Evolutionary conservation across 495 filamentous ascomycete genomes (phyloP).

Genomic region (Pyronema omphalodes): DNA sequence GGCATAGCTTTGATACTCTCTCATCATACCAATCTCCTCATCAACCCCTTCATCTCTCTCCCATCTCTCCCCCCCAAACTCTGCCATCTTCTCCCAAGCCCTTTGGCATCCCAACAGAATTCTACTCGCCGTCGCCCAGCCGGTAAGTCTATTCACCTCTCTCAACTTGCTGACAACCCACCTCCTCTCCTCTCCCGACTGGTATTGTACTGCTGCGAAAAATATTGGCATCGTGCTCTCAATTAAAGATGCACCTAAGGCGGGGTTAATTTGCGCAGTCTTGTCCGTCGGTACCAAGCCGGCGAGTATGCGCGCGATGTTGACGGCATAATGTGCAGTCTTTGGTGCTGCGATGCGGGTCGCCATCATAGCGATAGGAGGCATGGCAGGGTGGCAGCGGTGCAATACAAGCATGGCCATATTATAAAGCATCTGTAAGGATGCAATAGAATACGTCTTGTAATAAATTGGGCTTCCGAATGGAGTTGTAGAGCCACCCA

Average conservation of each 20-base stretch:
- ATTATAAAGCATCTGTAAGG: slow-evolving; percentile 70
- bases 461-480: slow-evolving; percentile 69
- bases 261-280: slow-evolving; percentile 46
- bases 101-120: slow-evolving; percentile 71
- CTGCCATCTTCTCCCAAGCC: slow-evolving; percentile 55
- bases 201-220: slow-evolving; percentile 71
- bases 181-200: slow-evolving; percentile 46
- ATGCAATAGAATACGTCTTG: slow-evolving; percentile 66
- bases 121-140: slow-evolving; percentile 64
- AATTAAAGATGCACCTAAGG: slow-evolving; percentile 61
- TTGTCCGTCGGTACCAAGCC: slow-evolving; percentile 51
- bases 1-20: slow-evolving; percentile 9
- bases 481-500: slow-evolving; percentile 52
- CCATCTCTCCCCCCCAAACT: slow-evolving; percentile 53
- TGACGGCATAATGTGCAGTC: slow-evolving; percentile 50
- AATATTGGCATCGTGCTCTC: slow-evolving; percentile 68
- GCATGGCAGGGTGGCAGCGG: slow-evolving; percentile 73
- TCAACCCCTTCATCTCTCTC: slow-evolving; percentile 39
- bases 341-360: slow-evolving; percentile 49
- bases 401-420: slow-evolving; percentile 60
- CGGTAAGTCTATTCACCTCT: slow-evolving; percentile 60
- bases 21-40: slow-evolving; percentile 21
- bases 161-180: slow-evolving; percentile 58
- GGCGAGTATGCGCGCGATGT: slow-evolving; percentile 63
- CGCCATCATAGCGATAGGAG: slow-evolving; percentile 73